phyloP scores from a whole-genome alignment of 2,329 filamentous ascomycete species.

The Epichloe brachyelytri region DNA sequence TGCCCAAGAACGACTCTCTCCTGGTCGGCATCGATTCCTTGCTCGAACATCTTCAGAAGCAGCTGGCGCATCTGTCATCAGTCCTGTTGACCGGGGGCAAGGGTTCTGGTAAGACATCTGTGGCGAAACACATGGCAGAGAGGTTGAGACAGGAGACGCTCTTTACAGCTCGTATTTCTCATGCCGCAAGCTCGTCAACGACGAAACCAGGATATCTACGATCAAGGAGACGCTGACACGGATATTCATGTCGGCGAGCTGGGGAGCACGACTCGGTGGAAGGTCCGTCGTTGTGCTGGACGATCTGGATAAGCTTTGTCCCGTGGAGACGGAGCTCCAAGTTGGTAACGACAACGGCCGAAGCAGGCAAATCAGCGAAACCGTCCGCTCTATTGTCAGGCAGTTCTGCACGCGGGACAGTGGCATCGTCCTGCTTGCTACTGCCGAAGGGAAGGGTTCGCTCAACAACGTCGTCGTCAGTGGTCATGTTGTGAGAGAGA shows the following conservation, averaged over 20 bases:
- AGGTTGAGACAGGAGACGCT: conserved; percentile 58
- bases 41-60: conserved; percentile 57
- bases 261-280: conserved; percentile 80
- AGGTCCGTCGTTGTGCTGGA: conserved; percentile 77
- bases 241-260: conserved; percentile 78
- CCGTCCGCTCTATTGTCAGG: conserved; percentile 67
- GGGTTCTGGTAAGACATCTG: conserved; percentile 78
- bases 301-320: conserved; percentile 85
- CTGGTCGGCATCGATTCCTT: conserved; percentile 78
- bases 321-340: conserved; percentile 86
- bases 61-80: conserved; percentile 75
- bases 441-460: conserved; percentile 84
- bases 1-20: conserved; percentile 40
- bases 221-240: conserved; percentile 81
- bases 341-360: conserved; percentile 87
- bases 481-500: conserved; percentile 85
- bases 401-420: conserved; percentile 73
- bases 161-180: conserved; percentile 75
- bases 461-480: conserved; percentile 84
- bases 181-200: conserved; percentile 75
- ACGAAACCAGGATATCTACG: conserved; percentile 77
- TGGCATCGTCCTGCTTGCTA: conserved; percentile 76
- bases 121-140: conserved; percentile 65
- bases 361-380: conserved; percentile 84
- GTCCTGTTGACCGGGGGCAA: conserved; percentile 80